Evolutionary conservation across 2,329 filamentous ascomycete species (phyloP), one percentile per base, ranked within the genome.

Genomic region (Esteya vermicola): DNA sequence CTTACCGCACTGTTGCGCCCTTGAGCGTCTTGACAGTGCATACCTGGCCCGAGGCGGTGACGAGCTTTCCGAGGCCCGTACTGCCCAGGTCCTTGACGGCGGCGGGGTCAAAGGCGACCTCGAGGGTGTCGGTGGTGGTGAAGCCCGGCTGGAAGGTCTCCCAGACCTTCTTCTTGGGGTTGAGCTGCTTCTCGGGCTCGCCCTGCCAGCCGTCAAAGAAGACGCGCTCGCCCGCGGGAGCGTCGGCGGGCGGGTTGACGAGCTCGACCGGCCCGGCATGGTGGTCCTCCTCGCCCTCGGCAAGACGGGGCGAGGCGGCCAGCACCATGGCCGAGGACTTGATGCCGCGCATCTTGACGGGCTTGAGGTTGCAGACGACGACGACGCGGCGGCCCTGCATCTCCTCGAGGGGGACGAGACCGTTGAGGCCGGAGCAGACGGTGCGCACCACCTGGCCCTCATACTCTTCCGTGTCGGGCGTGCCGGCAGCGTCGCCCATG

Each of bases 81-180:
- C 81, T 81, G 53, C 80, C 78, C 43, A 89, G 65, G 60, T 81
- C 76, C 61, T 84, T 80, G 27, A 94, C 84, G 34, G 68, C 77
- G 33, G 63, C 70, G 4, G 82, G 83, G 53, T 96, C 83, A 56
- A 96, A 98, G 0, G 72, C 86, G 27, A 94, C 89, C 61, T 88
- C 82, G 38, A 89, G 68, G 35, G 60, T 62, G 8, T 81, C 80
- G 2, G 81, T 93, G 8, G 89, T 98, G 23, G 84, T 93, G 65
- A 96, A 96, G 0, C 89, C 91, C 1, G 88, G 86, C 70, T 96
- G 89, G 63, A 94, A 85, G 9, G 73, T 85, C 70, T 98, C 91
- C 88, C 89, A 96, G 45, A 96, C 68, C 78, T 96, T 96, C 78
- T 96, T 98, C 80, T 98, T 98, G 43, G 91, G 91, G 71, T 96